Percentiles rank a stretch among this genome's conserved stretches.
phyloP scores from a whole-genome alignment of 2,329 filamentous ascomycete genomes.

The Hymenoscyphus repandus region DNA sequence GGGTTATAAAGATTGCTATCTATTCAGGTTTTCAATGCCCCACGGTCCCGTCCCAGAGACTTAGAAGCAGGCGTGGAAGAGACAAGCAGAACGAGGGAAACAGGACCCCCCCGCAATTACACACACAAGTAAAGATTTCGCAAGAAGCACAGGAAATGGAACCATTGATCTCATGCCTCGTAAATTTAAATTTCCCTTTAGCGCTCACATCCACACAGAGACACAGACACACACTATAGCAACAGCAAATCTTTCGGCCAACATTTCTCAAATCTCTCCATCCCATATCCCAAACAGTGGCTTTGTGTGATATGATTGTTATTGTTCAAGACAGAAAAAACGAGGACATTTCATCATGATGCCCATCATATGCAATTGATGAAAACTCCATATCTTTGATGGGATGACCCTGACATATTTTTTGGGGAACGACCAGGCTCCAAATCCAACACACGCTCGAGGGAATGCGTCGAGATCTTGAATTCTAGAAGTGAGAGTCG shows the following conservation, averaged over 20 bases:
- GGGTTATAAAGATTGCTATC: conserved; percentile 12
- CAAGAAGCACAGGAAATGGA: not conserved
- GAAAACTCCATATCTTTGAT: conserved; percentile 4
- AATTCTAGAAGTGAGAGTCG: not conserved
- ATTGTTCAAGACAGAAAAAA: not conserved
- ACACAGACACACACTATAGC: not conserved
- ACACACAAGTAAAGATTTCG: not conserved
- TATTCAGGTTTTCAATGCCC: conserved; percentile 10
- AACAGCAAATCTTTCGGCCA: not conserved
- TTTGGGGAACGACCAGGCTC: not conserved
- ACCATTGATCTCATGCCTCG: conserved; percentile 8
- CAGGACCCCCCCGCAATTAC: not conserved
- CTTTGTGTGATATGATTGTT: too few relatives aligned
- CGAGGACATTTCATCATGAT: not conserved
- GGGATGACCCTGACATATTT: not conserved
- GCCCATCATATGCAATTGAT: conserved; percentile 1
- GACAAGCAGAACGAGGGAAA: not conserved
- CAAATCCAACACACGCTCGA: too few relatives aligned
- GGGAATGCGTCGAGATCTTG: too few relatives aligned
- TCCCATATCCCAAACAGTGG: too few relatives aligned
- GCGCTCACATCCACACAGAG: not conserved
- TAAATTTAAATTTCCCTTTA: not conserved
- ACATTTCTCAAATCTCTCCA: too few relatives aligned
- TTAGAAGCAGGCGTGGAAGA: not conserved
- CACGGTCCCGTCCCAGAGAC: conserved; percentile 1